Evolutionary conservation across 179 eudicot genomes (phyloP).

Genomic region (Vitellaria paradoxa): DNA sequence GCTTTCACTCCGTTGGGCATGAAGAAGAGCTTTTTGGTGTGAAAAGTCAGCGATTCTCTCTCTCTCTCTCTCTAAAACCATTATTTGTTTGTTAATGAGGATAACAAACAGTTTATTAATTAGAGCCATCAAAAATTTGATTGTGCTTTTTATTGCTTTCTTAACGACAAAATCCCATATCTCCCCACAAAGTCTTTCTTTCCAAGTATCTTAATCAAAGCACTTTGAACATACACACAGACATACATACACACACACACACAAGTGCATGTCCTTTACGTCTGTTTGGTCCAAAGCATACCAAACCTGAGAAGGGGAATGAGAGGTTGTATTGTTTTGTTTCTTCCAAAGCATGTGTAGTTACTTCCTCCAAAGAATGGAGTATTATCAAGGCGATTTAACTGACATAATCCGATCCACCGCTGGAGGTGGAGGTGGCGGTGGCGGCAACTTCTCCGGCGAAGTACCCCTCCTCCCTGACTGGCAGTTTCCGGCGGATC

Average conservation of each 20-base stretch:
- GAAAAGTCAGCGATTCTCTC: slow-evolving; percentile 24
- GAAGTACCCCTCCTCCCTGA: slow-evolving; percentile 10
- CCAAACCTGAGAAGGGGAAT: slow-evolving; percentile 16
- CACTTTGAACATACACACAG: not conserved
- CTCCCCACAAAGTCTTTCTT: not conserved
- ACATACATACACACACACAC: no score
- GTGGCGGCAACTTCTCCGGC: not conserved
- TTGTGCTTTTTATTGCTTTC: not conserved
- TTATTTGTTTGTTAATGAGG: slow-evolving; percentile 8
- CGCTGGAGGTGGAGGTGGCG: slow-evolving; percentile 2
- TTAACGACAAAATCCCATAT: not conserved
- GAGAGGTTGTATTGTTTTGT: not conserved
- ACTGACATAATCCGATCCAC: slow-evolving; percentile 64
- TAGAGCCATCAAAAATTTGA: slow-evolving; percentile 7
- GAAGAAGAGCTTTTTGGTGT: slow-evolving; percentile 21
- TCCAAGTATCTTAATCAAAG: not conserved
- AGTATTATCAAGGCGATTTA: slow-evolving; percentile 70
- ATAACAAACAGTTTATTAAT: slow-evolving; percentile 15
- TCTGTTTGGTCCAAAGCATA: slow-evolving; percentile 22
- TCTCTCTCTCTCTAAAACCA: slow-evolving; percentile 22
- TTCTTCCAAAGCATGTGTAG: slow-evolving; percentile 16
- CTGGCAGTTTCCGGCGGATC: slow-evolving; percentile 34
- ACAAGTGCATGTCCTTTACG: slow-evolving; percentile 21
- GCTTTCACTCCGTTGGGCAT: slow-evolving; percentile 15
- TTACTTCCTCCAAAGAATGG: slow-evolving; percentile 28